Percentiles rank a stretch among this genome's conserved stretches.
Evolutionary conservation across 2,329 filamentous ascomycete species (phyloP).

Genomic region (Neofusicoccum umdonicola): DNA sequence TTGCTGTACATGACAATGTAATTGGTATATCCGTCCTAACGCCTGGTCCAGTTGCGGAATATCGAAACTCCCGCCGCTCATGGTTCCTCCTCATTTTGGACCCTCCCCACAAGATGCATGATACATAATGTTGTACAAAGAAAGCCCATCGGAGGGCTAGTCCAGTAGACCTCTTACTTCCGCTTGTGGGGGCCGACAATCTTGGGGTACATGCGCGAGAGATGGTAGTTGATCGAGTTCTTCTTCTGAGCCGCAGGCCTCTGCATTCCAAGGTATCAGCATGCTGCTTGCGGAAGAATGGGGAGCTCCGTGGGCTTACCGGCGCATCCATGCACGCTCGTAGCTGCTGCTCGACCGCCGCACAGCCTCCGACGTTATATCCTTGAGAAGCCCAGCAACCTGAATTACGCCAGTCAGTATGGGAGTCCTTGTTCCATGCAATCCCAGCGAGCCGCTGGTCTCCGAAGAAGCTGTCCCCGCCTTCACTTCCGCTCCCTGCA

Average conservation of each 20-base stretch:
- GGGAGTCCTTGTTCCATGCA: neutral
- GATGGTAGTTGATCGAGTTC: constrained; percentile 88
- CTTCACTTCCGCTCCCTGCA: neutral
- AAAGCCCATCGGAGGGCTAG: neutral
- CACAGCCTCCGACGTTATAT: constrained; percentile 62
- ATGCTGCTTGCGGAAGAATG: neutral
- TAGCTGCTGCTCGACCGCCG: constrained; percentile 59
- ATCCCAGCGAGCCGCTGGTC: neutral
- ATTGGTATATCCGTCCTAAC: constrained; percentile 16
- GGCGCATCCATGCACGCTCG: constrained; percentile 77
- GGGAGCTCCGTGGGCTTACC: constrained; percentile 45
- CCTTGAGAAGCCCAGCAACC: constrained; percentile 83
- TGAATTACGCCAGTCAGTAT: constrained; percentile 38
- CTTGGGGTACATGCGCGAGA: constrained; percentile 72
- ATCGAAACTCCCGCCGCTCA: neutral
- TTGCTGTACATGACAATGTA: constrained; percentile 1
- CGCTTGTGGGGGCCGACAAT: constrained; percentile 70
- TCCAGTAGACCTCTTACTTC: constrained; percentile 43
- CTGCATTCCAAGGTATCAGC: constrained; percentile 36
- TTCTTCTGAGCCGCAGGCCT: constrained; percentile 59
- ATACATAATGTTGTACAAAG: constrained; percentile 8
- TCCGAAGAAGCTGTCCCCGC: neutral
- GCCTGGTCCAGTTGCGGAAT: neutral
- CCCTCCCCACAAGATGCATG: neutral
- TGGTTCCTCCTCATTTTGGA: neutral